phyloP scores from a whole-genome alignment of 139 green algal species.

The Pseudopediastrum boryanum region DNA sequence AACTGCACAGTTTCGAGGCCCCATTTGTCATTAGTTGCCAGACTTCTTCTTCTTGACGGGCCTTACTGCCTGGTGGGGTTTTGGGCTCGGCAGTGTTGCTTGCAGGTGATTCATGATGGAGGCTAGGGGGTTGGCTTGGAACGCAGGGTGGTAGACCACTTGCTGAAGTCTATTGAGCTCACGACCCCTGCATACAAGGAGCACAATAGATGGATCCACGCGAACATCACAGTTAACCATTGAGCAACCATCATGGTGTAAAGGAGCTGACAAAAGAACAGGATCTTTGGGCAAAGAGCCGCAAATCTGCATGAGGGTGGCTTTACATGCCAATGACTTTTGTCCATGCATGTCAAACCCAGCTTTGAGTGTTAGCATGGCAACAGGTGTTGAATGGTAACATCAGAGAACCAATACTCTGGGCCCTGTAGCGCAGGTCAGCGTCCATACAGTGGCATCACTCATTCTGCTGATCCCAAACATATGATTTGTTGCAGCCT shows the following conservation, averaged over 20 bases:
- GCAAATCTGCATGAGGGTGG: too few species aligned
- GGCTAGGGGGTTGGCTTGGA: neutral
- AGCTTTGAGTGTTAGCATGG: neutral
- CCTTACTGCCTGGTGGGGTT: neutral
- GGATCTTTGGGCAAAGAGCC: too few species aligned
- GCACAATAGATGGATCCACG: neutral
- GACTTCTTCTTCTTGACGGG: neutral
- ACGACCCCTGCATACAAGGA: neutral
- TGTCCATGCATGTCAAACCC: neutral
- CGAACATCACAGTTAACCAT: neutral
- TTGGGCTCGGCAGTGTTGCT: neutral
- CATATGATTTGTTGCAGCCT: too few species aligned
- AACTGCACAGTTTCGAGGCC: too few species aligned
- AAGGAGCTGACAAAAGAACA: neutral
- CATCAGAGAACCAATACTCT: too few species aligned
- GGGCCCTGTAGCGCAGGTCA: too few species aligned
- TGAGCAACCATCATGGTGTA: neutral
- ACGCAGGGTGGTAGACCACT: neutral
- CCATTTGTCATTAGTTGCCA: too few species aligned
- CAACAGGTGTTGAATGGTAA: too few species aligned
- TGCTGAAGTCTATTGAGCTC: neutral
- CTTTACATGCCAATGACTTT: neutral
- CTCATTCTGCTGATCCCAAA: too few species aligned
- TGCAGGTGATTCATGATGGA: neutral
- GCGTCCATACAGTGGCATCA: too few species aligned